These are phyloP conservation scores for Phytopythium delawarense DNA, from an alignment of 352 stramenopile species.

Conservation along the genomic window DNA sequence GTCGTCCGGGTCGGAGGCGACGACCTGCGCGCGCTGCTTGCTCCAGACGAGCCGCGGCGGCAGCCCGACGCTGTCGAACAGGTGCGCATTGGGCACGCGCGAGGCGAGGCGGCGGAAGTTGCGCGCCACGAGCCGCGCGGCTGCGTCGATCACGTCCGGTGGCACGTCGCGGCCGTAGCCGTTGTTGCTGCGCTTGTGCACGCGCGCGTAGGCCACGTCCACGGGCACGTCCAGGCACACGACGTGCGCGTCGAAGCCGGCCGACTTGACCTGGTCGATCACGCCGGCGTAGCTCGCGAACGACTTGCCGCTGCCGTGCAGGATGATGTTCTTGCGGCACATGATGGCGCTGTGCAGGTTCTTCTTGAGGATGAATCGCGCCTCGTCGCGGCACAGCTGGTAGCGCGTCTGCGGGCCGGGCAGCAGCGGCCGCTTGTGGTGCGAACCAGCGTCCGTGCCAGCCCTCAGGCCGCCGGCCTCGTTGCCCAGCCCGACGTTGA, in stretches of 20 bases:
- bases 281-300: slow-evolving; percentile 58
- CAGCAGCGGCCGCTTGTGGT: slow-evolving; percentile 16
- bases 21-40: slow-evolving; percentile 53
- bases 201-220: slow-evolving; percentile 58
- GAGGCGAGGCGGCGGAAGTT: slow-evolving; percentile 63
- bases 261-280: slow-evolving; percentile 62
- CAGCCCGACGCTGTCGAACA: slow-evolving; percentile 61
- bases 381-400: slow-evolving; percentile 75
- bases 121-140: slow-evolving; percentile 52
- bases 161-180: slow-evolving; percentile 70
- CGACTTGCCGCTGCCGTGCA: slow-evolving; percentile 73
- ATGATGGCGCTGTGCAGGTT: slow-evolving; percentile 76
- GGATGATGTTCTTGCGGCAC: slow-evolving; percentile 75
- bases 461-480: slow-evolving; percentile 12
- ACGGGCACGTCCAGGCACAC: slow-evolving; percentile 70
- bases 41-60: slow-evolving; percentile 72
- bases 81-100: slow-evolving; percentile 61
- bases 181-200: slow-evolving; percentile 56
- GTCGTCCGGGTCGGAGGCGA: slow-evolving; percentile 40
- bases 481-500: slow-evolving; percentile 76
- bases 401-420: slow-evolving; percentile 65
- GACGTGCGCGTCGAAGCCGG: slow-evolving; percentile 70
- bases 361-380: slow-evolving; percentile 77
- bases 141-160: slow-evolving; percentile 56
- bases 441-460: slow-evolving; percentile 7